Evolutionary conservation across 768 basidiomycete genomes (phyloP).

Genomic region (Rubroboletus pulcherrimus): DNA sequence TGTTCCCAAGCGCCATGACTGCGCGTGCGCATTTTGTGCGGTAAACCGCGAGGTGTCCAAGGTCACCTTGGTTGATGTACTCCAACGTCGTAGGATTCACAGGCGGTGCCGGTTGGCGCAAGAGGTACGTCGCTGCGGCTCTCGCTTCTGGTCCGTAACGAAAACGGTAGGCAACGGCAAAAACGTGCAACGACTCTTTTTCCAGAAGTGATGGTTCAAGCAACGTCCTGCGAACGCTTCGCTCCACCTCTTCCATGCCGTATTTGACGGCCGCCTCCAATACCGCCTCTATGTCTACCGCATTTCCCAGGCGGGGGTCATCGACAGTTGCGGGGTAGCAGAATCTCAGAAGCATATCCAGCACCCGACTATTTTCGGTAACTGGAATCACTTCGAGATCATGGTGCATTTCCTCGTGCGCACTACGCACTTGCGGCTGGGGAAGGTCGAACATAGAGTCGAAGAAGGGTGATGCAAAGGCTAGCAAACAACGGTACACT

Average conservation of each 20-base stretch:
- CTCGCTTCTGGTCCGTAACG: constrained; percentile 29
- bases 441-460: constrained; percentile 33
- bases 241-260: constrained; percentile 27
- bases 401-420: constrained; percentile 10
- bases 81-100: background rate
- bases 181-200: constrained; percentile 28
- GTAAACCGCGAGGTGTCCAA: constrained; percentile 15
- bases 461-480: constrained; percentile 30
- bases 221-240: constrained; percentile 23
- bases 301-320: constrained; percentile 16
- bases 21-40: constrained; percentile 20
- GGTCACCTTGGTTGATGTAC: constrained; percentile 10
- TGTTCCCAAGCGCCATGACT: constrained; percentile 16
- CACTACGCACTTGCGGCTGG: constrained; percentile 7
- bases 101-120: constrained; percentile 18
- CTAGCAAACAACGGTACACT: constrained; percentile 25
- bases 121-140: constrained; percentile 26
- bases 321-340: constrained; percentile 33
- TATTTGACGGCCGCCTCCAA: constrained; percentile 32
- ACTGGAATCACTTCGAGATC: constrained; percentile 28
- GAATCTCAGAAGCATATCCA: constrained; percentile 33
- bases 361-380: constrained; percentile 23
- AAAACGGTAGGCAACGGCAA: constrained; percentile 34
- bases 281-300: constrained; percentile 20
- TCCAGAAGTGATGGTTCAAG: constrained; percentile 27